phyloP scores from a whole-genome alignment of 1,284 basidiomycete species.

The Dichomitus squalens region DNA sequence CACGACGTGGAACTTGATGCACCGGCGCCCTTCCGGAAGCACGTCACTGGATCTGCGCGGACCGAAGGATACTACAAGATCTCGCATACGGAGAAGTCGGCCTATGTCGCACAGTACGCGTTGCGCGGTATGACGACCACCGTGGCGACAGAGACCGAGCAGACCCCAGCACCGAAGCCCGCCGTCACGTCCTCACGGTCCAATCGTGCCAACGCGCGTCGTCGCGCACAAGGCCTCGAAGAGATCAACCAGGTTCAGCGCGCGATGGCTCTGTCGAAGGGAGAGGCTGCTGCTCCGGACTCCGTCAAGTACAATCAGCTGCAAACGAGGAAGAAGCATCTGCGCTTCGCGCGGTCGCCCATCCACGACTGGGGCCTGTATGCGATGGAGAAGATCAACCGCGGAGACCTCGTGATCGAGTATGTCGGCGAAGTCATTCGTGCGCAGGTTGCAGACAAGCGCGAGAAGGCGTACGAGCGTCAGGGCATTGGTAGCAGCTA shows the following conservation, averaged over 20 bases:
- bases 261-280: constrained; percentile 74
- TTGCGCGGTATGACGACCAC: constrained; percentile 49
- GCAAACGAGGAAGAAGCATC: constrained; percentile 96
- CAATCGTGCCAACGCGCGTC: constrained; percentile 93
- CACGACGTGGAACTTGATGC: constrained; percentile 32
- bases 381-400: constrained; percentile 91
- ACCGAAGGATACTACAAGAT: constrained; percentile 97
- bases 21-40: constrained; percentile 59
- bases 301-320: constrained; percentile 98
- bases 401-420: constrained; percentile 99
- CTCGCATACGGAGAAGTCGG: constrained; percentile 88
- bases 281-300: constrained; percentile 68
- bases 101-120: constrained; percentile 83
- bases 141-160: constrained; percentile 36
- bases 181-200: constrained; percentile 81
- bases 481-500: constrained; percentile 96
- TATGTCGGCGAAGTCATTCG: constrained; percentile 98
- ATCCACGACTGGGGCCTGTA: constrained; percentile 99
- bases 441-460: constrained; percentile 94
- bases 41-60: constrained; percentile 82
- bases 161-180: constrained; percentile 48
- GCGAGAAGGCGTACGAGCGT: constrained; percentile 95
- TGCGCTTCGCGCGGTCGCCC: constrained; percentile 93
- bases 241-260: constrained; percentile 87
- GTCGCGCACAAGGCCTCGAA: constrained; percentile 92